A percentile compares a stretch with the other conserved stretches of the same genome.
These are phyloP conservation scores for Phytophthora ramorum DNA, from an alignment of 352 stramenopile genomes.

Conservation along the genomic window DNA sequence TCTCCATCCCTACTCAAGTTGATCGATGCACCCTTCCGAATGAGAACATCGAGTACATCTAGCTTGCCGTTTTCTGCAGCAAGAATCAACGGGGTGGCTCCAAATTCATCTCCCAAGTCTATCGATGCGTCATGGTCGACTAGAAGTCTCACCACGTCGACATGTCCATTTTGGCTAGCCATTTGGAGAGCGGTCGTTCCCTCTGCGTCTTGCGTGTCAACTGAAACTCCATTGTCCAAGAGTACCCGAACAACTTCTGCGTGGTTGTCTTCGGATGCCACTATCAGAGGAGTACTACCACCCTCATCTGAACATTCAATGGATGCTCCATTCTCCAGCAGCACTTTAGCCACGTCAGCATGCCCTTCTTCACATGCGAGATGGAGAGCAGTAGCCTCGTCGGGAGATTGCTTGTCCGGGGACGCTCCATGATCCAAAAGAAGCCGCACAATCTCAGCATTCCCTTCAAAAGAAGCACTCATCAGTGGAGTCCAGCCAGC, in stretches of 20 bases:
- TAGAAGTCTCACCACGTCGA: background rate
- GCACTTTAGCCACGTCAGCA: slow-evolving; percentile 1
- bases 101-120: background rate
- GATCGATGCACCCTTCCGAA: background rate
- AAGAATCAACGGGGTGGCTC: background rate
- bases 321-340: background rate
- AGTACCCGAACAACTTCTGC: background rate
- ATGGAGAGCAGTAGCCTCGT: background rate
- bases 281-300: background rate
- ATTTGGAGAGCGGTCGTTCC: too few relatives aligned
- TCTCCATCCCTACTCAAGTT: background rate
- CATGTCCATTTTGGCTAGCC: background rate
- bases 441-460: background rate
- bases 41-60: slow-evolving; percentile 2
- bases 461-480: background rate
- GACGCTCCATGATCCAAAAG: background rate
- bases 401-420: background rate
- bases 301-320: background rate
- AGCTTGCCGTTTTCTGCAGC: background rate
- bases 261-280: background rate
- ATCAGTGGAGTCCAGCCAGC: background rate
- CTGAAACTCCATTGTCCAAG: too few relatives aligned
- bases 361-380: background rate
- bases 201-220: too few relatives aligned
- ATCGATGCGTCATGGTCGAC: background rate